A percentile compares a stretch with the other conserved stretches of the same genome.
Evolutionary conservation across 768 basidiomycete genomes (phyloP).

Genomic region (Suillus plorans): DNA sequence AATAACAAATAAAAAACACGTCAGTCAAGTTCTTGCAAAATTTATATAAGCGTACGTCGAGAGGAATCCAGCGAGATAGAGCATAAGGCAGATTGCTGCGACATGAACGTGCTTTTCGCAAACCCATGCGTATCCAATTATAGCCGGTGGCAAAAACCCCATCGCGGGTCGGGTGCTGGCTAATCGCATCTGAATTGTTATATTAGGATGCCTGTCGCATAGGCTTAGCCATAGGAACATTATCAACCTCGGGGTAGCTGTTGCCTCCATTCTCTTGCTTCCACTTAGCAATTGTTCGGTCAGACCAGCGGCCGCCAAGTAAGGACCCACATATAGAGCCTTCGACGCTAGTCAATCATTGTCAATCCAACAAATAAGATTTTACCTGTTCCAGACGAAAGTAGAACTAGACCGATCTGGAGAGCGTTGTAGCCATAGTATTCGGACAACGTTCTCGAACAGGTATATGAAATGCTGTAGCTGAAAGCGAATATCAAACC

Average conservation of each 20-base stretch:
- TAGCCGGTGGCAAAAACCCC: conserved; percentile 46
- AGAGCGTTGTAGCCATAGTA: conserved; percentile 67
- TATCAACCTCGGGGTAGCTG: conserved; percentile 54
- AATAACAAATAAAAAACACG: background rate
- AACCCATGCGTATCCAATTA: conserved; percentile 72
- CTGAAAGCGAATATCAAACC: conserved; percentile 67
- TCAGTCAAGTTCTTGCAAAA: background rate
- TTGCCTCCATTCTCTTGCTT: conserved; percentile 45
- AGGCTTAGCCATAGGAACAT: background rate
- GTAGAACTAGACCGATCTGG: conserved; percentile 69
- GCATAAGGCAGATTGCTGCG: conserved; percentile 61
- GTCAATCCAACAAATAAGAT: background rate
- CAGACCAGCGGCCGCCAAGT: conserved; percentile 53
- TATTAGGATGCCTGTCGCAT: background rate
- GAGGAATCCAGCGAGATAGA: conserved; percentile 70
- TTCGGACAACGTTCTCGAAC: conserved; percentile 62
- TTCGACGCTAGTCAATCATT: background rate
- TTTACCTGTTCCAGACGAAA: conserved; percentile 66
- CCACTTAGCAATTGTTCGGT: conserved; percentile 40
- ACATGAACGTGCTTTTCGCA: conserved; percentile 59
- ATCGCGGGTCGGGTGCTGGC: conserved; percentile 56
- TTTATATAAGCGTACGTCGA: conserved; percentile 49
- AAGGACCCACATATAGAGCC: conserved; percentile 49
- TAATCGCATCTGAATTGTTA: conserved; percentile 58
- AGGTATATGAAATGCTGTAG: conserved; percentile 69